These are phyloP conservation scores for Melaleuca quinquenervia DNA, from an alignment of 345 rosid species.

Conservation along the genomic window DNA sequence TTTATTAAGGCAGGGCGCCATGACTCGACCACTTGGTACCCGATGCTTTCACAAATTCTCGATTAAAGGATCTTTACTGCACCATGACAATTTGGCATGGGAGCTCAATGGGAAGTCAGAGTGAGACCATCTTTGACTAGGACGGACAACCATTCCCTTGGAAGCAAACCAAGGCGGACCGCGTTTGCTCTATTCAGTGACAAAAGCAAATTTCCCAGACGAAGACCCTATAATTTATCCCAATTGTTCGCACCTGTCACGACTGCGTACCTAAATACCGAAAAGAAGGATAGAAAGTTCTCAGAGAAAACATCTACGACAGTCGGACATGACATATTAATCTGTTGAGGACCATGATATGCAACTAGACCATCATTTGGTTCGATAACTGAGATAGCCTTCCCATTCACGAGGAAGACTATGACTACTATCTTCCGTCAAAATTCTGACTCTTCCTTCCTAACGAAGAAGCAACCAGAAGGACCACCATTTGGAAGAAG, in stretches of 20 bases:
- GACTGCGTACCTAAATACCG: conserved; percentile 2
- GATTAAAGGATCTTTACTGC: not conserved
- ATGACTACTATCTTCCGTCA: not conserved
- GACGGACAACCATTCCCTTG: not conserved
- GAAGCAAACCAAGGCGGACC: not conserved
- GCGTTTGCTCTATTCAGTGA: not conserved
- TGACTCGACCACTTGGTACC: not conserved
- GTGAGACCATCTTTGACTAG: not conserved
- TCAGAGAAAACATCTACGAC: not conserved
- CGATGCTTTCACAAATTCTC: not conserved
- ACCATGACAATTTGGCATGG: not conserved
- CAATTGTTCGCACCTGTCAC: conserved; percentile 12
- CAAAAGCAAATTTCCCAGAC: not conserved
- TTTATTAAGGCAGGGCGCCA: not conserved
- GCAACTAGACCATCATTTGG: not conserved
- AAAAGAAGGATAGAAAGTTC: not conserved
- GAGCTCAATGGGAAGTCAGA: not conserved
- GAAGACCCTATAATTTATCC: not conserved
- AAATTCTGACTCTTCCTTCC: conserved; percentile 17
- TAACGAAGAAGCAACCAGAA: conserved; percentile 30
- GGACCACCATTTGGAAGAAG: conserved; percentile 28
- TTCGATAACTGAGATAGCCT: not conserved
- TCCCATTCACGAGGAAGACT: not conserved
- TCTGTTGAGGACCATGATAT: not conserved
- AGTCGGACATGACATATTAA: not conserved